These are phyloP conservation scores for Actinidia polygama DNA, from an alignment of 179 eudicot genomes.

Conservation along the genomic window DNA sequence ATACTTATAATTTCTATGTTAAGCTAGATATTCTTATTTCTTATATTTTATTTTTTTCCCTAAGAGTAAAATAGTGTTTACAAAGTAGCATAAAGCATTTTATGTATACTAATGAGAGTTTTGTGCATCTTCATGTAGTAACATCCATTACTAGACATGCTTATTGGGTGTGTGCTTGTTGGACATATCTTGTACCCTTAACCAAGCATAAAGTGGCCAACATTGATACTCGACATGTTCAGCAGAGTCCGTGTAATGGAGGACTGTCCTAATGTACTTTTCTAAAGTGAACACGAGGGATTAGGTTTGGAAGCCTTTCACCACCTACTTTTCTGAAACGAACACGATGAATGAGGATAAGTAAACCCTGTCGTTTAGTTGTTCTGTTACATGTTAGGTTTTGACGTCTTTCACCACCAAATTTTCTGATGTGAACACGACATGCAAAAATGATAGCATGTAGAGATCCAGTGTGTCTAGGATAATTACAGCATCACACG, in stretches of 20 bases:
- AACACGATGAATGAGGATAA: neutral
- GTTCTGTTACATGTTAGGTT: neutral
- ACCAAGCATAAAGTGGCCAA: neutral
- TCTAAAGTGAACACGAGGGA: neutral
- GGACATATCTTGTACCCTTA: neutral
- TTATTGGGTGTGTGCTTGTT: neutral
- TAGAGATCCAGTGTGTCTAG: neutral
- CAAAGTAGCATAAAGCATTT: too few relatives aligned
- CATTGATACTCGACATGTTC: neutral
- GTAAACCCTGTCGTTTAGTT: neutral
- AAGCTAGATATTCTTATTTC: too few relatives aligned
- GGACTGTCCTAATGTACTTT: neutral
- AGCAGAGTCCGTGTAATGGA: neutral
- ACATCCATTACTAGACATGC: neutral
- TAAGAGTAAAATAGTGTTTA: too few relatives aligned
- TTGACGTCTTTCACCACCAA: neutral
- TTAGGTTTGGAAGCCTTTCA: neutral
- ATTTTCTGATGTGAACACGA: neutral
- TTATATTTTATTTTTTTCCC: too few relatives aligned
- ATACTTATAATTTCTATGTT: too few relatives aligned
- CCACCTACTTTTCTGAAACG: neutral
- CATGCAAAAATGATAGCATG: neutral
- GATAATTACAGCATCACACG: neutral
- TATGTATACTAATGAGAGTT: too few relatives aligned
- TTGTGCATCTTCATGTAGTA: too few relatives aligned